These are phyloP conservation scores for Pseudocercospora eumusae DNA, from an alignment of 2,329 filamentous ascomycete species.

Conservation along the genomic window DNA sequence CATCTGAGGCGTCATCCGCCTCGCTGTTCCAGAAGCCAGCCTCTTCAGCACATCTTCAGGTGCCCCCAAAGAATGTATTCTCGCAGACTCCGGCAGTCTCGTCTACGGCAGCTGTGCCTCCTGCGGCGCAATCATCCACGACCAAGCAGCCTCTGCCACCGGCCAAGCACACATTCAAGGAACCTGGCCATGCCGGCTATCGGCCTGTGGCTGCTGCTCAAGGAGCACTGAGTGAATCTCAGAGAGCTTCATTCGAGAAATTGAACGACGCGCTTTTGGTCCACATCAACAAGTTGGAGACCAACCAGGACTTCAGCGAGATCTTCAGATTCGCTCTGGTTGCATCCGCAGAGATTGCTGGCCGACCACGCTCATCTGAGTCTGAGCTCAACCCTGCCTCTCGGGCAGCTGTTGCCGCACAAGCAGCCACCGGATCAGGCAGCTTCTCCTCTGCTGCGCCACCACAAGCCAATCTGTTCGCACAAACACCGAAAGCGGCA, in stretches of 20 bases:
- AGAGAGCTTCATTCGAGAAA: constrained; percentile 24
- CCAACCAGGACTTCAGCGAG: constrained; percentile 33
- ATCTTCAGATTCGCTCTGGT: constrained; percentile 35
- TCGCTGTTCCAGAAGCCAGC: constrained; percentile 19
- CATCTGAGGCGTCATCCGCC: constrained; percentile 6
- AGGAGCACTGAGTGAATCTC: constrained; percentile 8
- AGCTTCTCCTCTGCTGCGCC: background rate
- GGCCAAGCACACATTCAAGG: constrained; percentile 13
- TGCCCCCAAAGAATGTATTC: constrained; percentile 20
- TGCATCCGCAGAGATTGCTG: constrained; percentile 31
- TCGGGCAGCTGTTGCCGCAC: background rate
- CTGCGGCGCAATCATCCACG: constrained; percentile 14
- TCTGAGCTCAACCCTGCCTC: constrained; percentile 15
- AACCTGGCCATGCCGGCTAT: constrained; percentile 9
- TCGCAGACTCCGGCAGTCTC: constrained; percentile 15
- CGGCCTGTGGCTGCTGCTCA: constrained; percentile 2
- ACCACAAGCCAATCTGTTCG: constrained; percentile 10
- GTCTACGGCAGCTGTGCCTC: constrained; percentile 17
- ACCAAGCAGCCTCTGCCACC: constrained; percentile 24
- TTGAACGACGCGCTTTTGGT: constrained; percentile 36
- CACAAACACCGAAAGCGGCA: constrained; percentile 28
- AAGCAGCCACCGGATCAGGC: background rate
- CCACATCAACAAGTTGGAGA: constrained; percentile 32
- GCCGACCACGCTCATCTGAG: constrained; percentile 15
- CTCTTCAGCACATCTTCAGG: background rate